A percentile compares a stretch with the other conserved stretches of the same genome.
phyloP scores from a whole-genome alignment of 2,329 filamentous ascomycete genomes.

The Monosporascus sp. region DNA sequence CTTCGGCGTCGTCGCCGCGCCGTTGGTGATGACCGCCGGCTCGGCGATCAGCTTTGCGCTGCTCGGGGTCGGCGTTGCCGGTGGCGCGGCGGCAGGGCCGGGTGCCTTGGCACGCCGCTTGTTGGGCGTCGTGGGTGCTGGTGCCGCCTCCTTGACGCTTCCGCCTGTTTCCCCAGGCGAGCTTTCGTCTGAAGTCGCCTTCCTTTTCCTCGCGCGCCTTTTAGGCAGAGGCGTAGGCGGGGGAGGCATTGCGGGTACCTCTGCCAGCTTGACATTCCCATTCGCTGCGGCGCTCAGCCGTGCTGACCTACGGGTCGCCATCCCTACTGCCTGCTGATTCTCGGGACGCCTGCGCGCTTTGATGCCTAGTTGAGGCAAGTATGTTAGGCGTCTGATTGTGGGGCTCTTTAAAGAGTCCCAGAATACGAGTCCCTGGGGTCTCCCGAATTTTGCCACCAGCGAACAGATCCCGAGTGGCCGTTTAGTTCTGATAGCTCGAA shows the following conservation, averaged over 20 bases:
- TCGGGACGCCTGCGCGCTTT: neutral
- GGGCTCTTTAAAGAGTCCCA: neutral
- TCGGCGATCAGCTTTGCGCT: conserved; percentile 36
- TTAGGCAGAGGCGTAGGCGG: conserved; percentile 17
- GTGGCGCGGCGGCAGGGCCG: conserved; percentile 25
- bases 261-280: conserved; percentile 10
- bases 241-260: conserved; percentile 14
- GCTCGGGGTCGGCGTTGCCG: conserved; percentile 44
- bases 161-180: no score
- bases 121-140: conserved; percentile 24
- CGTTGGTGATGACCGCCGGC: conserved; percentile 13
- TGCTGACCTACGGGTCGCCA: conserved; percentile 27
- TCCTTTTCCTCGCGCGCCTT: conserved; percentile 30
- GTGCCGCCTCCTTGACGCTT: neutral
- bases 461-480: neutral
- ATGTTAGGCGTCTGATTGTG: neutral
- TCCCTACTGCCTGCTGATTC: conserved; percentile 12
- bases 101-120: conserved; percentile 20
- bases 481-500: no score
- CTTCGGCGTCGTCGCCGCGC: conserved; percentile 26
- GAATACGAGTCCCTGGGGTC: neutral
- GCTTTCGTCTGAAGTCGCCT: neutral
- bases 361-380: neutral
- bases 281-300: conserved; percentile 23
- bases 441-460: neutral